Percentiles rank a stretch among this genome's conserved stretches.
phyloP scores from a whole-genome alignment of 2,329 filamentous ascomycete genomes.

The Epichloe typhina region DNA sequence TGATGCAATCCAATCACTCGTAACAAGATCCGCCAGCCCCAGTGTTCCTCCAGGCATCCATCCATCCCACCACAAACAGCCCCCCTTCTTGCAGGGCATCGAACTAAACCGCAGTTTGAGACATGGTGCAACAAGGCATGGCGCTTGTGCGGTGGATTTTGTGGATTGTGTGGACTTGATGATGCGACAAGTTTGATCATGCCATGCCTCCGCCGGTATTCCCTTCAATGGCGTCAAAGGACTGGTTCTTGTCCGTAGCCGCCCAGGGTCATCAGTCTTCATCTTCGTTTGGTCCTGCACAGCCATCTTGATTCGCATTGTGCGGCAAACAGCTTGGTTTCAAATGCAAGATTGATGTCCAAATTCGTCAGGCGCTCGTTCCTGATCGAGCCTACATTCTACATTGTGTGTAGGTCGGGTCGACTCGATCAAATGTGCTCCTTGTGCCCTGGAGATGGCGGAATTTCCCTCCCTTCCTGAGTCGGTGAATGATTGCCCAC shows the following conservation, averaged over 20 bases:
- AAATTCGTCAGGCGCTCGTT: not conserved
- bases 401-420: not conserved
- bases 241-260: no score
- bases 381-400: not conserved
- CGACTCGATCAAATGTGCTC: not conserved
- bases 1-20: not conserved
- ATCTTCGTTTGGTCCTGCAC: not conserved
- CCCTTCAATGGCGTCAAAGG: no score
- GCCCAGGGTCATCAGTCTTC: not conserved
- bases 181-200: not conserved
- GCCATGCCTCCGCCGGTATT: not conserved
- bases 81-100: not conserved
- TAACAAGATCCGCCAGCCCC: not conserved
- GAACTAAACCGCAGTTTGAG: not conserved
- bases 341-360: slow-evolving; percentile 2
- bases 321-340: slow-evolving; percentile 2
- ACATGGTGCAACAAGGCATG: not conserved
- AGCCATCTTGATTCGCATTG: not conserved
- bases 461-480: not conserved
- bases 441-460: not conserved
- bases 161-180: not conserved
- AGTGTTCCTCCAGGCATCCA: not conserved
- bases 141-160: not conserved
- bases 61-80: not conserved
- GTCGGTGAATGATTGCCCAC: not conserved